A percentile compares a stretch with the other conserved stretches of the same genome.
phyloP scores from a whole-genome alignment of 495 filamentous ascomycete genomes.

The Aspergillus ellipticus region DNA sequence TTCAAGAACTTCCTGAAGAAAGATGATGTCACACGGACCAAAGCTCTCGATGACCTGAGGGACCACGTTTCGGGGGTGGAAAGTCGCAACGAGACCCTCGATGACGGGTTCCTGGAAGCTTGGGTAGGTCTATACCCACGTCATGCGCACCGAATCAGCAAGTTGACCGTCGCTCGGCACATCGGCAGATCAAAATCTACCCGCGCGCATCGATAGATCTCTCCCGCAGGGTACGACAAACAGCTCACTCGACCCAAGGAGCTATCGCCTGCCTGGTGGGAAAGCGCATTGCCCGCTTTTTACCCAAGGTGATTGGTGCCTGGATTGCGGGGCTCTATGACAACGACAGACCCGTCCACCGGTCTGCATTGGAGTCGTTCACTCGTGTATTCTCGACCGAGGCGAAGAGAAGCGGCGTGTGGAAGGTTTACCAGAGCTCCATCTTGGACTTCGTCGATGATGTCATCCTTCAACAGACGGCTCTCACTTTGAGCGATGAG shows the following conservation, averaged over 20 bases:
- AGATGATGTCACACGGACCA: slow-evolving; percentile 88
- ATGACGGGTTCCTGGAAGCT: slow-evolving; percentile 74
- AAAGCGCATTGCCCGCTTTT: slow-evolving; percentile 72
- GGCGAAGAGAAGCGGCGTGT: slow-evolving; percentile 71
- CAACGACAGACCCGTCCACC: slow-evolving; percentile 67
- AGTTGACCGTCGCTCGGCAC: slow-evolving; percentile 18
- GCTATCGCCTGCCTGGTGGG: slow-evolving; percentile 66
- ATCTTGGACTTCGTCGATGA: slow-evolving; percentile 78
- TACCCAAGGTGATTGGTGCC: slow-evolving; percentile 71
- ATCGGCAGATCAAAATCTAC: slow-evolving; percentile 70
- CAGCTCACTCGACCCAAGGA: slow-evolving; percentile 72
- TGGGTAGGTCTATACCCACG: slow-evolving; percentile 63
- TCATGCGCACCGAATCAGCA: slow-evolving; percentile 7
- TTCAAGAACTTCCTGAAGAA: slow-evolving; percentile 93
- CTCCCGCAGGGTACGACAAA: slow-evolving; percentile 79
- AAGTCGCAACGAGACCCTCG: slow-evolving; percentile 50
- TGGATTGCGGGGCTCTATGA: slow-evolving; percentile 91
- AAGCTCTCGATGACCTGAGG: slow-evolving; percentile 83
- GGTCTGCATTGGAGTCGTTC: slow-evolving; percentile 71
- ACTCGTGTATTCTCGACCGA: slow-evolving; percentile 68
- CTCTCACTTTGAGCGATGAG: slow-evolving; percentile 81
- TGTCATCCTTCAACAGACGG: slow-evolving; percentile 70
- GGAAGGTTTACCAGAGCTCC: slow-evolving; percentile 68
- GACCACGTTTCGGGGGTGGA: slow-evolving; percentile 51
- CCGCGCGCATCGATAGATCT: slow-evolving; percentile 85